phyloP scores from a whole-genome alignment of 306 rosid species.

The Vigna angularis region DNA sequence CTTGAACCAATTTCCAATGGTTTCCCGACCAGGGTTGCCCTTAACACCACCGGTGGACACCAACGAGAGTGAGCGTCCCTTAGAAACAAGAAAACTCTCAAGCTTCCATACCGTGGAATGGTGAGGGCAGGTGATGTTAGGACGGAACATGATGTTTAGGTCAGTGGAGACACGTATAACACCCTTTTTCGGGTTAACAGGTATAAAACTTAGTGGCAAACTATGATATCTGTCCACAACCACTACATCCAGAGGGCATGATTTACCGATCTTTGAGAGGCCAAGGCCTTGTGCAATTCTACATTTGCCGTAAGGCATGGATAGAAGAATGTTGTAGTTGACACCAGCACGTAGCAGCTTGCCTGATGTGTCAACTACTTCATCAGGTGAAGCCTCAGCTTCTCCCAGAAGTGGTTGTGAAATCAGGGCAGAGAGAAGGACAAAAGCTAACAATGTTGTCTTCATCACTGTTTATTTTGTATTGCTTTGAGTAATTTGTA shows the following conservation, averaged over 20 bases:
- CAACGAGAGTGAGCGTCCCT: neutral
- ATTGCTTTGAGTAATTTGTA: neutral
- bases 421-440: constrained; percentile 42
- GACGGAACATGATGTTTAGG: constrained; percentile 54
- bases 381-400: constrained; percentile 7
- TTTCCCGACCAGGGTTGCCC: neutral
- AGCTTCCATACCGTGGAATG: constrained; percentile 57
- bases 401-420: constrained; percentile 29
- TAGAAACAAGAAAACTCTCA: constrained; percentile 28
- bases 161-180: constrained; percentile 52
- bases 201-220: constrained; percentile 42
- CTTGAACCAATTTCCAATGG: constrained; percentile 49
- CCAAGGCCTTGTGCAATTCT: constrained; percentile 45
- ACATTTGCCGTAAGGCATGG: neutral
- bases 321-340: constrained; percentile 44
- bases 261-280: constrained; percentile 33
- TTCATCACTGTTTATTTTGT: constrained; percentile 17
- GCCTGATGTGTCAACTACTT: constrained; percentile 53
- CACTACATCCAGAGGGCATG: constrained; percentile 55
- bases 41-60: neutral
- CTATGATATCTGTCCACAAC: constrained; percentile 42
- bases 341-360: constrained; percentile 24
- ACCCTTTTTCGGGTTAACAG: constrained; percentile 42
- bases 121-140: neutral
- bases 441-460: neutral